Evolutionary conservation across 2,329 filamentous ascomycete species (phyloP).

Genomic region (Verticillium tricorpus): DNA sequence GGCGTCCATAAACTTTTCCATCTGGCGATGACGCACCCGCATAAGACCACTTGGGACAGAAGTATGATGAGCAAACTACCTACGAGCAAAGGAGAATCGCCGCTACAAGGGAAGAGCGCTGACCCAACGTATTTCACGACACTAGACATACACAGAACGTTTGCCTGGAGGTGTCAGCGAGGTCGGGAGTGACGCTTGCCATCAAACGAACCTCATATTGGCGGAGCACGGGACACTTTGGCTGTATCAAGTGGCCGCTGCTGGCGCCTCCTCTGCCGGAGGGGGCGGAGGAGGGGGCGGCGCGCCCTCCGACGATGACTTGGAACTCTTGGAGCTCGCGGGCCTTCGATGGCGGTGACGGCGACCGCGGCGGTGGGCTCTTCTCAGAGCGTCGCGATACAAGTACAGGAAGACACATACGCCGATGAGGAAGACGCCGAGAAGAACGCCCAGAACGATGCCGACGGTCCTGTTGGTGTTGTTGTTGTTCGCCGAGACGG

Average conservation of each 20-base stretch:
- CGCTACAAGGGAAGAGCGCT: neutral
- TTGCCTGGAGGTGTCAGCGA: neutral
- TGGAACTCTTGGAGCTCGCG: slow-evolving; percentile 24
- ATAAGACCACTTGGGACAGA: neutral
- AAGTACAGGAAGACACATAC: slow-evolving; percentile 31
- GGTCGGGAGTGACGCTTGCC: neutral
- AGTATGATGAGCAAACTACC: neutral
- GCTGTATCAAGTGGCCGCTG: neutral
- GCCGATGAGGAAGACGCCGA: slow-evolving; percentile 33
- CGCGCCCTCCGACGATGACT: slow-evolving; percentile 19
- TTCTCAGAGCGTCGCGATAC: slow-evolving; percentile 33
- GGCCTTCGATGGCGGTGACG: slow-evolving; percentile 11
- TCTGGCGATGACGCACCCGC: neutral
- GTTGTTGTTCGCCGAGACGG: slow-evolving; percentile 4
- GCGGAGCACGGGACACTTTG: neutral
- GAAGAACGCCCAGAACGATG: slow-evolving; percentile 35
- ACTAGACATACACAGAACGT: neutral
- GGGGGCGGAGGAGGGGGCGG: slow-evolving; percentile 4
- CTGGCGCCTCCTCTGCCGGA: slow-evolving; percentile 1
- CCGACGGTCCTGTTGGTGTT: slow-evolving; percentile 37
- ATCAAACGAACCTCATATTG: neutral
- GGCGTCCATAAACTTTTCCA: neutral
- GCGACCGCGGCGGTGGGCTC: slow-evolving; percentile 22
- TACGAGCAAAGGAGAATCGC: neutral
- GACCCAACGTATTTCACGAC: neutral